Evolutionary conservation across 495 filamentous ascomycete genomes (phyloP).

Genomic region (Evansstolkia leycettana): DNA sequence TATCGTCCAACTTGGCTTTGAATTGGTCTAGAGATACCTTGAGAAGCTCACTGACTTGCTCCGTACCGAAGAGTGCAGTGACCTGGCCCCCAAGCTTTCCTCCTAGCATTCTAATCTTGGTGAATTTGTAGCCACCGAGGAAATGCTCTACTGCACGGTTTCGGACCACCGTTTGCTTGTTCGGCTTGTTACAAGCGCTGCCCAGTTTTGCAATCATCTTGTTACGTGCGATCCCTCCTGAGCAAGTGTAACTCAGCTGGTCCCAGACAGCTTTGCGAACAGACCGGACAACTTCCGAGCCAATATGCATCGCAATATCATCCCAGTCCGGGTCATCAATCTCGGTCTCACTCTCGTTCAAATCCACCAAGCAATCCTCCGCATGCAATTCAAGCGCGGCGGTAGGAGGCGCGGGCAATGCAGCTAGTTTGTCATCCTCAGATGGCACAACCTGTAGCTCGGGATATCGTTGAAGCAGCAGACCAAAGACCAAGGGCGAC

Average conservation of each 20-base stretch:
- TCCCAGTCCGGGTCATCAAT: constrained; percentile 90
- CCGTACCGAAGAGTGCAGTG: constrained; percentile 62
- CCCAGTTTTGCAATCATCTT: constrained; percentile 95
- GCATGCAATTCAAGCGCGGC: constrained; percentile 71
- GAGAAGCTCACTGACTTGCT: constrained; percentile 66
- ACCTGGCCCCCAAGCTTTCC: constrained; percentile 93
- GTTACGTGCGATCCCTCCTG: constrained; percentile 75
- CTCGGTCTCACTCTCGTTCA: constrained; percentile 59
- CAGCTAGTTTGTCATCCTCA: constrained; percentile 59
- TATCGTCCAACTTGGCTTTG: constrained; percentile 67
- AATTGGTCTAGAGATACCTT: constrained; percentile 63
- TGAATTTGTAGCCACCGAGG: constrained; percentile 78
- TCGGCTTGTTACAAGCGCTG: constrained; percentile 81
- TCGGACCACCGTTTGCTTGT: constrained; percentile 82
- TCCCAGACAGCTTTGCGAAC: constrained; percentile 56
- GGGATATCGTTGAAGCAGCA: constrained; percentile 67
- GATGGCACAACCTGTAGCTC: constrained; percentile 52
- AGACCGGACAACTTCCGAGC: constrained; percentile 74
- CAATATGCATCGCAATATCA: constrained; percentile 76
- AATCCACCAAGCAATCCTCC: constrained; percentile 60
- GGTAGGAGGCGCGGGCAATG: constrained; percentile 60
- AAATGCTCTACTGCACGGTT: constrained; percentile 74
- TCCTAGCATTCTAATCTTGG: constrained; percentile 89
- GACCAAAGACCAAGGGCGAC: constrained; percentile 64
- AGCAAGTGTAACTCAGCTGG: constrained; percentile 75